These are phyloP conservation scores for Erodium chrysanthum DNA, from an alignment of 441 rosid genomes.

Conservation along the genomic window DNA sequence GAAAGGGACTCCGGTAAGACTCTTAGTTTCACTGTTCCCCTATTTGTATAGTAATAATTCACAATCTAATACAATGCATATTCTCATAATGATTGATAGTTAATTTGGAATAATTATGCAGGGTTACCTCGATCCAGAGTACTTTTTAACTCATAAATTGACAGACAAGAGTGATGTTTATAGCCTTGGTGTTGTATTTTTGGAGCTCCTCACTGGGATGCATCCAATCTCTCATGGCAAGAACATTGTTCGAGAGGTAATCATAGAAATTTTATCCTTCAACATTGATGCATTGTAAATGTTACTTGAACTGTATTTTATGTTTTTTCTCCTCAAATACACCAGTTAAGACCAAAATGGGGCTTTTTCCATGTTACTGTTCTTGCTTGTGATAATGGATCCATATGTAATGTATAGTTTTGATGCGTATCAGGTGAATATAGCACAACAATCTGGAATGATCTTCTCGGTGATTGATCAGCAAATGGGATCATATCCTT, in stretches of 20 bases:
- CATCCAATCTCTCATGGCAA: conserved; percentile 88
- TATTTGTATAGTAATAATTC: neutral
- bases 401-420: neutral
- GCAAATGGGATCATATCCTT: conserved; percentile 82
- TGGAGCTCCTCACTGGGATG: conserved; percentile 91
- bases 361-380: neutral
- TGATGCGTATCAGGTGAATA: conserved; percentile 41
- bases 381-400: neutral
- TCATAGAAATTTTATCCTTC: neutral
- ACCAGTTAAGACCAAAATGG: neutral
- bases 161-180: conserved; percentile 98
- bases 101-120: conserved; percentile 27
- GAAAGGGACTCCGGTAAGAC: conserved; percentile 84
- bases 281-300: neutral
- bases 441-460: conserved; percentile 61
- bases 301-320: neutral
- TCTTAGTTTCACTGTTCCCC: neutral
- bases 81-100: neutral
- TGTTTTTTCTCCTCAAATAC: neutral
- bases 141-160: conserved; percentile 81
- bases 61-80: neutral
- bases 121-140: conserved; percentile 98
- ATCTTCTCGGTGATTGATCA: conserved; percentile 66
- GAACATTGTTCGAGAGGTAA: conserved; percentile 94
- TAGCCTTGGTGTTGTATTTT: conserved; percentile 86